Evolutionary conservation across 805 yeast species (phyloP).

Genomic region (Yueomyces sp.): DNA sequence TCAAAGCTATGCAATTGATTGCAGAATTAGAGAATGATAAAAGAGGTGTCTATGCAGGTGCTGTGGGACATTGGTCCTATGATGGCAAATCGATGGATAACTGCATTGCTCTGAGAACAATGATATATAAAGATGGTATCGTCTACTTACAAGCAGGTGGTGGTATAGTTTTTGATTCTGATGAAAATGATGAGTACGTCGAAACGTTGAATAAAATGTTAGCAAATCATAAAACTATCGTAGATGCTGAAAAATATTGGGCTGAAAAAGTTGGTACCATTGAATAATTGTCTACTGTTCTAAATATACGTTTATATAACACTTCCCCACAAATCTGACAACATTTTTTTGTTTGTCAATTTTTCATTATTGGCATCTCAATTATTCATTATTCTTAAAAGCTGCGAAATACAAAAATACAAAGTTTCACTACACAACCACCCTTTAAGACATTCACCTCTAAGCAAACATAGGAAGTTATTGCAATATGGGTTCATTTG

Average conservation of each 20-base stretch:
- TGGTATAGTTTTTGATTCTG: slow-evolving; percentile 92
- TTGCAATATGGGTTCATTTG: background rate
- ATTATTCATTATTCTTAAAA: too few relatives aligned
- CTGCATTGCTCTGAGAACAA: slow-evolving; percentile 92
- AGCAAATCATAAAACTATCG: slow-evolving; percentile 81
- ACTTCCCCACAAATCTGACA: too few relatives aligned
- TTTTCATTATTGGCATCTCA: background rate
- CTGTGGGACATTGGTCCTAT: slow-evolving; percentile 97
- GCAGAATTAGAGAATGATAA: slow-evolving; percentile 82
- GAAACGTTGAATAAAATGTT: slow-evolving; percentile 97
- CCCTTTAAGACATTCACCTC: too few relatives aligned
- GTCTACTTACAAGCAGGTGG: slow-evolving; percentile 98
- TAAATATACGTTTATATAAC: background rate
- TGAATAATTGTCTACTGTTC: background rate
- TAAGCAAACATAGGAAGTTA: too few relatives aligned
- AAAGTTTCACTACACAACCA: background rate
- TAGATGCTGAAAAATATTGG: slow-evolving; percentile 84
- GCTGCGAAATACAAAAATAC: background rate
- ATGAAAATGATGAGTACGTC: slow-evolving; percentile 86
- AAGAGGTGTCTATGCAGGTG: slow-evolving; percentile 97
- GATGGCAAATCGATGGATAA: slow-evolving; percentile 94
- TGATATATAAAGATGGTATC: slow-evolving; percentile 82
- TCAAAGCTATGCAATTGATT: slow-evolving; percentile 89
- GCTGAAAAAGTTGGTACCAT: slow-evolving; percentile 28
- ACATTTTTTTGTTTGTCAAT: too few relatives aligned